Percentiles rank a stretch among this genome's conserved stretches.
Conservation (phyloP, 345 rosid genomes). For the Dipteronia sinensis region DNA sequence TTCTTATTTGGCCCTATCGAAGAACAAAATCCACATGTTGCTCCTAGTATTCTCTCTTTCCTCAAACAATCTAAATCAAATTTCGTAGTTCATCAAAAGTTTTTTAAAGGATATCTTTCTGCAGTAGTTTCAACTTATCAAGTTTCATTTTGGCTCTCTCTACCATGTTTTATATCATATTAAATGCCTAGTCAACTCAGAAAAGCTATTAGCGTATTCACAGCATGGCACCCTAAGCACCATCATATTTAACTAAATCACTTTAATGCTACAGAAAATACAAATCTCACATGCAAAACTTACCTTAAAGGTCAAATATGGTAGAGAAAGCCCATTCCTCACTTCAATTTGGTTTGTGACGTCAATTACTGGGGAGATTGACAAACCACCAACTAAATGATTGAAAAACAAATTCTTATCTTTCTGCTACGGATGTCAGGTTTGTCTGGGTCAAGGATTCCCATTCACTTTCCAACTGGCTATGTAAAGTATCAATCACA, state of each 20-base stretch:
- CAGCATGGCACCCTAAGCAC: not conserved
- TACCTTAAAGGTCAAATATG: conserved; percentile 29
- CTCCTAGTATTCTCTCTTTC: not conserved
- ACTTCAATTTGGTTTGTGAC: conserved; percentile 13
- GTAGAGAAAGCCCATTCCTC: conserved; percentile 16
- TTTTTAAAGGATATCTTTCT: not conserved
- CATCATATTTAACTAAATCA: no score
- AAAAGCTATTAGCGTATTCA: not conserved
- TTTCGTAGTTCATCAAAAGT: conserved; percentile 1
- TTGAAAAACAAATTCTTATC: conserved; percentile 33
- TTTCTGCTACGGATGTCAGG: conserved; percentile 41
- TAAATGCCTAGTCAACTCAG: not conserved
- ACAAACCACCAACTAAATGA: not conserved
- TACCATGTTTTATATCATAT: not conserved
- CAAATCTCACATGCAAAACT: conserved; percentile 10
- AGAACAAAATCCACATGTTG: not conserved
- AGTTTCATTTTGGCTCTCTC: conserved; percentile 5
- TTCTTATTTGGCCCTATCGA: not conserved
- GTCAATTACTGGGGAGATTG: not conserved
- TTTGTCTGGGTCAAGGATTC: conserved; percentile 40
- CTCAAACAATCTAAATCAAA: not conserved
- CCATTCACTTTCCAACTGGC: conserved; percentile 51
- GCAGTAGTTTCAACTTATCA: not conserved
- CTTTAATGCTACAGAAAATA: not conserved
- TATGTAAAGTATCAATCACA: conserved; percentile 66